Evolutionary conservation across 176 grass and related monocot species (phyloP).

Genomic region (Musa beccarii): DNA sequence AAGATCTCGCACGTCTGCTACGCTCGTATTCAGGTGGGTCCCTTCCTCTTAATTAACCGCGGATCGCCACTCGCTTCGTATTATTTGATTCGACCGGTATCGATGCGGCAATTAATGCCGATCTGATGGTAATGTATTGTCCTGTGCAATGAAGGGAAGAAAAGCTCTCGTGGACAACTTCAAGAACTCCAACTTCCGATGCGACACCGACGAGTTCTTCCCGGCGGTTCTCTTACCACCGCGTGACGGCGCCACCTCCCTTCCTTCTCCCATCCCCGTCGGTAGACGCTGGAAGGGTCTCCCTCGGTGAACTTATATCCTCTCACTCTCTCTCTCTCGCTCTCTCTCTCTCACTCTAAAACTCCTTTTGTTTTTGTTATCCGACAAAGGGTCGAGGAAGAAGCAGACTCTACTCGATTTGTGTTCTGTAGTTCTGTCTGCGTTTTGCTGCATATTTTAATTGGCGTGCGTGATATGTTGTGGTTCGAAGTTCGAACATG

Average conservation of each 20-base stretch:
- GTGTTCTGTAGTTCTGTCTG: no score
- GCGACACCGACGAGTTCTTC: constrained; percentile 35
- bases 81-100: neutral
- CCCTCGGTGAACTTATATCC: no score
- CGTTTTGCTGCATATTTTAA: no score
- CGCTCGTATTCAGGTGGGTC: constrained; percentile 43
- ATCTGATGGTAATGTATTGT: neutral
- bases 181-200: constrained; percentile 20
- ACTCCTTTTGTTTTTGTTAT: no score
- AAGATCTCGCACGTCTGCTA: constrained; percentile 34
- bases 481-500: no score
- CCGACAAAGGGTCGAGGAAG: no score
- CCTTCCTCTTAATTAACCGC: neutral
- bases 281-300: neutral
- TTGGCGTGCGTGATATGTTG: no score
- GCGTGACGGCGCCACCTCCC: constrained; percentile 33
- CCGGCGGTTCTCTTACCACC: constrained; percentile 48
- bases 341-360: no score
- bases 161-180: constrained; percentile 25
- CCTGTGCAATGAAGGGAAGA: constrained; percentile 27
- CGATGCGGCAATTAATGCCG: neutral
- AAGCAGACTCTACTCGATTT: no score
- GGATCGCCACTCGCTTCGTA: neutral
- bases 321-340: no score
- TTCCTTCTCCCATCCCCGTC: constrained; percentile 1